phyloP scores from a whole-genome alignment of 176 grass and related monocot genomes.

The Oryza glaberrima region DNA sequence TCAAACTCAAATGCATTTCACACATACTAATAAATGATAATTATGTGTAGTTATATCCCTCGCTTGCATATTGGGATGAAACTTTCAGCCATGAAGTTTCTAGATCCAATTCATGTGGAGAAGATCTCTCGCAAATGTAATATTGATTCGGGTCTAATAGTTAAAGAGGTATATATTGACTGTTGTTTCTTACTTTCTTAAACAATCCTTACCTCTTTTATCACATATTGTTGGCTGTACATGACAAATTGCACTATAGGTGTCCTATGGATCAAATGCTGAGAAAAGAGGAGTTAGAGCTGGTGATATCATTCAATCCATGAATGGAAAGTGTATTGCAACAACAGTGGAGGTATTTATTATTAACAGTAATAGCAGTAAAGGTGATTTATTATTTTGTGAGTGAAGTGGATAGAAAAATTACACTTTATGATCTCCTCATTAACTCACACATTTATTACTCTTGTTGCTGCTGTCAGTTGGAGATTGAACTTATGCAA shows the following conservation, averaged over 20 bases:
- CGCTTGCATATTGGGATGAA: constrained; percentile 6
- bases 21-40: background rate
- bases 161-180: background rate
- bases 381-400: background rate
- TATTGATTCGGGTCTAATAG: constrained; percentile 5
- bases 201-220: background rate
- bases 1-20: too few relatives aligned
- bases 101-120: background rate
- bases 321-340: background rate
- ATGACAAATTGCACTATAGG: constrained; percentile 5
- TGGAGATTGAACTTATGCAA: background rate
- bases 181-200: background rate
- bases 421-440: background rate
- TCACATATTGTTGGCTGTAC: background rate
- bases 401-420: background rate
- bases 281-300: background rate
- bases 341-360: constrained; percentile 3
- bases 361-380: background rate
- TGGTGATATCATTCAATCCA: background rate
- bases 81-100: constrained; percentile 7
- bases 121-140: background rate
- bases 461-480: background rate
- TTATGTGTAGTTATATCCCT: background rate
- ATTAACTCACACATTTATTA: background rate
- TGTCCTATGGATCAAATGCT: background rate